Conservation (phyloP, 345 rosid genomes). For the Syzygium jambos region DNA sequence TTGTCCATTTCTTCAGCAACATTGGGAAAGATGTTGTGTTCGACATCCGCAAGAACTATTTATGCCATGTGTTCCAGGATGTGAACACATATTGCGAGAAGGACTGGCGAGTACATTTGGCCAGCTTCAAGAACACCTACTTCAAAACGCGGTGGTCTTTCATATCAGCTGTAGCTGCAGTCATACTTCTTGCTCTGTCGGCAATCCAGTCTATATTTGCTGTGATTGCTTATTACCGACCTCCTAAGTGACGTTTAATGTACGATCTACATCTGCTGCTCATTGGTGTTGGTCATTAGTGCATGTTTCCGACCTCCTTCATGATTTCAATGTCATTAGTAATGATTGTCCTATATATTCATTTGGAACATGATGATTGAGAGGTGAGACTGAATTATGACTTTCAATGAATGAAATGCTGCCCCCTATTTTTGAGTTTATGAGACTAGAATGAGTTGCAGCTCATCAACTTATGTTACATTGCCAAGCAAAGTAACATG, state of each 20-base stretch:
- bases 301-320: neutral
- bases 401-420: neutral
- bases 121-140: constrained; percentile 54
- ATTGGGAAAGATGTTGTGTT: constrained; percentile 67
- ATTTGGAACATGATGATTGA: neutral
- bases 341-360: neutral
- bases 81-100: constrained; percentile 45
- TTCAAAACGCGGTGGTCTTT: constrained; percentile 80
- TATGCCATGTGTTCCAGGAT: constrained; percentile 34
- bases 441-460: neutral
- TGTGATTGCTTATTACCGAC: neutral
- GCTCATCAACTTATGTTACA: neutral
- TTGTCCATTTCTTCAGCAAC: constrained; percentile 41
- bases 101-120: constrained; percentile 51
- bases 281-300: neutral
- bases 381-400: neutral
- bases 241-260: neutral
- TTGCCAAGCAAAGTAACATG: neutral
- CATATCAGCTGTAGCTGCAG: constrained; percentile 59
- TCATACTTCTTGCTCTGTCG: constrained; percentile 44
- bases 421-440: neutral
- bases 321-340: neutral
- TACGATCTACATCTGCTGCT: neutral
- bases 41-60: constrained; percentile 43
- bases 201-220: constrained; percentile 47